Base-by-base conservation (phyloP, 768 basidiomycete genomes). In the Hirschioporus abietinus region DNA sequence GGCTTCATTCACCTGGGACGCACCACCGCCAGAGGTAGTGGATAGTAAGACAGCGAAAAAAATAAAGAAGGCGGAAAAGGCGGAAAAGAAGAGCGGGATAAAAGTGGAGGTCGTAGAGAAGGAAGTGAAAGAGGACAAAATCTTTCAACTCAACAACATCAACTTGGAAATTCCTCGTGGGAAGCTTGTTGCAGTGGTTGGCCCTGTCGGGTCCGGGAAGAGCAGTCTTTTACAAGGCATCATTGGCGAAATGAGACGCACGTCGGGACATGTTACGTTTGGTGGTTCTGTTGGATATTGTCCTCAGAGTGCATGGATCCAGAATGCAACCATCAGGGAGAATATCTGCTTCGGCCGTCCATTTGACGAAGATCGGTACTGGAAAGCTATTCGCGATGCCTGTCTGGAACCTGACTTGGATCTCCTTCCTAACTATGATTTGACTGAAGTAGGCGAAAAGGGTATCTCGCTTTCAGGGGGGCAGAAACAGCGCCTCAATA, bases 381-480 rank as follows among this genome's bases (percentile, higher is more conserved):
- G 92, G 92, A 84, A 85, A 35, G 93, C 89, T 1, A 79, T 96
- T 57, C 80, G 80, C 6, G 90, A 91, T 72, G 85, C 93, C 0
- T 96, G 90, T 73, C 78, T 96, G 35, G 89, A 89, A 69, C 84
- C 88, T 5, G 94, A 96, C 77, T 78, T 95, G 1, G 88, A 90
- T 64, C 85, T 93, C 79, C 79, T 95, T 60, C 82, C 84, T 1
- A 82, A 88, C 65, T 91, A 91, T 18, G 94, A 96, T 75, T 72
- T 90, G 68, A 95, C 93, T 0, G 91, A 93, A 74, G 93, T 94
- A 64, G 92, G 92, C 17, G 90, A 93, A 76, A 89, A 84, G 76
- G 95, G 95, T 7, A 94, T 96, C 68, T 93, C 91, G 17, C 82
- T 95, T 7, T 92, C 90, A 30, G 95, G 94, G 1, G 94, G 94